Base-by-base conservation (phyloP, 1,139 yeast genomes). In the Pichia sp. region DNA sequence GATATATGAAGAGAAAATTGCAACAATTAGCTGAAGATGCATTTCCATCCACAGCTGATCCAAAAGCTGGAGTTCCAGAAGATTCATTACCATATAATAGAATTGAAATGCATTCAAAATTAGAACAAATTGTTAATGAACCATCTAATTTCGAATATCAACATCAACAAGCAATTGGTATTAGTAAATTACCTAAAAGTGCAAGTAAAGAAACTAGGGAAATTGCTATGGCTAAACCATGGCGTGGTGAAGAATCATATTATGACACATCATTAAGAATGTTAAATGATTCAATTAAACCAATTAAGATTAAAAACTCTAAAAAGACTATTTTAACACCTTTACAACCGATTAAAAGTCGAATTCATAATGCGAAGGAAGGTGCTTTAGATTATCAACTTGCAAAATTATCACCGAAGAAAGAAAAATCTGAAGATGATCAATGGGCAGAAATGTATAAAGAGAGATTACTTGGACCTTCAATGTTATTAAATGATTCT, bases 181-280 rank as follows among this genome's bases (percentile, higher is more conserved):
- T 66, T 37, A 54, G 70, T 23, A 62, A 64, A 47, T 49, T 75
- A 10, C 79, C 80, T 0, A 40, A 48, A 0, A 63, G 62, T 51
- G 74, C 76, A 0, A 71, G 76, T 41, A 75, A 73, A 46, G 80
- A 75, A 35, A 71, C 80, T 0, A 64, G 68, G 46, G 81, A 78
- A 1, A 66, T 76, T 3, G 87, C 87, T 1, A 58, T 66, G 44
- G 58, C 76, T 0, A 55, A 56, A 26, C 87, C 90, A 0, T 87
- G 96, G 96, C 67, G 65, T 0, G 96, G 96, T 0, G 59, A 66
- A 1, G 95, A 86, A 54, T 52, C 68, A 1, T 56, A 58, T 0
- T 53, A 62, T 3, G 89, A 82, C 50, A 65, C 80, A 3, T 73
- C 73, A 28, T 57, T 76, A 30, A 63, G 95, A 36, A 81, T 83